Conservation (phyloP, 306 rosid species). For the Rosa lucieae region DNA sequence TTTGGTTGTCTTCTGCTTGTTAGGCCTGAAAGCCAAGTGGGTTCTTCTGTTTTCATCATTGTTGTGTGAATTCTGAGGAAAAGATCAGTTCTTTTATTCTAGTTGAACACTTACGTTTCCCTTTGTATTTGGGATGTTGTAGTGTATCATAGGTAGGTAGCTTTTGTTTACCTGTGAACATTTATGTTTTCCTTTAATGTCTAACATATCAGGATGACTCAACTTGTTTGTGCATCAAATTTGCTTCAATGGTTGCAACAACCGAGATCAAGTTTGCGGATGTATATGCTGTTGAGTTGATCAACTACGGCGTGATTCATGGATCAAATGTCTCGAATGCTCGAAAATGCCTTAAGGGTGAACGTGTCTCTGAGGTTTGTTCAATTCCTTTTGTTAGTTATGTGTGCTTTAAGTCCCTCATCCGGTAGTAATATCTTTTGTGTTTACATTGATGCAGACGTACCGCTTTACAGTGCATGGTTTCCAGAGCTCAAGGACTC, state of each 20-base stretch:
- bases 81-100: not conserved
- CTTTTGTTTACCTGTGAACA: not conserved
- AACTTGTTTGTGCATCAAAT: constrained; percentile 62
- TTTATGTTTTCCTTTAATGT: constrained; percentile 13
- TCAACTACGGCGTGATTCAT: constrained; percentile 38
- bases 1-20: not conserved
- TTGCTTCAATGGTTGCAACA: constrained; percentile 41
- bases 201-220: constrained; percentile 60
- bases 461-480: constrained; percentile 72
- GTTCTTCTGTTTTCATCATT: not conserved
- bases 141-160: not conserved
- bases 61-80: not conserved
- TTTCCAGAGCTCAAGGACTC: constrained; percentile 52
- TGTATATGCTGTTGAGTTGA: constrained; percentile 66
- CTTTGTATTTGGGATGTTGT: not conserved
- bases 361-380: constrained; percentile 57
- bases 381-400: constrained; percentile 23
- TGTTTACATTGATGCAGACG: constrained; percentile 49
- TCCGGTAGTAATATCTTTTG: constrained; percentile 1
- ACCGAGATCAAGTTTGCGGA: constrained; percentile 62
- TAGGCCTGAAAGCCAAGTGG: not conserved
- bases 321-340: constrained; percentile 44
- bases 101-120: not conserved
- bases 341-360: constrained; percentile 37
- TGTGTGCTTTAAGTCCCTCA: constrained; percentile 17